Evolutionary conservation across 345 rosid species (phyloP).

Genomic region (Brassica juncea): DNA sequence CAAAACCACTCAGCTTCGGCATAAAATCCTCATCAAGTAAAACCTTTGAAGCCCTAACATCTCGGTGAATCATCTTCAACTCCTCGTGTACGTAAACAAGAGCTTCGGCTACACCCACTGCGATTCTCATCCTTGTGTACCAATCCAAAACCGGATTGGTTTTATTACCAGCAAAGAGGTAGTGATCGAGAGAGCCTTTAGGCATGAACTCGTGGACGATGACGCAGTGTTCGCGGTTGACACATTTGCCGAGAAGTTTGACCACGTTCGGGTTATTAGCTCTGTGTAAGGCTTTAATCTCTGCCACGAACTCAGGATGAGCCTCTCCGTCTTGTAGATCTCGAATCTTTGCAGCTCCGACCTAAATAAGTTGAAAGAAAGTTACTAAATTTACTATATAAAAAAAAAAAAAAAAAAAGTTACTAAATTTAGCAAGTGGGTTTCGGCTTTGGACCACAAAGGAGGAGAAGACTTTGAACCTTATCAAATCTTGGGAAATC

Average conservation of each 20-base stretch:
- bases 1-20: conserved; percentile 52
- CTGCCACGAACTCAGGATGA: conserved; percentile 63
- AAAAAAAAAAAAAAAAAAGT: no score
- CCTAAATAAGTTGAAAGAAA: conserved; percentile 35
- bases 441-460: background rate
- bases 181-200: conserved; percentile 60
- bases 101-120: conserved; percentile 68
- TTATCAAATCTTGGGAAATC: background rate
- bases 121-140: conserved; percentile 67
- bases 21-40: conserved; percentile 54
- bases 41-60: conserved; percentile 66
- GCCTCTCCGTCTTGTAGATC: conserved; percentile 51
- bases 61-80: conserved; percentile 61
- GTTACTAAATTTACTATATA: background rate
- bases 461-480: conserved; percentile 1
- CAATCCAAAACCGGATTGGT: conserved; percentile 49
- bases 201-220: conserved; percentile 77
- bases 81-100: conserved; percentile 63
- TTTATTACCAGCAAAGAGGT: conserved; percentile 53
- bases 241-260: conserved; percentile 63
- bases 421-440: background rate
- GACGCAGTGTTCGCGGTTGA: conserved; percentile 55
- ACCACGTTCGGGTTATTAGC: conserved; percentile 71
- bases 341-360: conserved; percentile 79
- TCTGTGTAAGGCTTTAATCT: conserved; percentile 55